Evolutionary conservation across 345 rosid species (phyloP).

Genomic region (Gossypium arboreum): DNA sequence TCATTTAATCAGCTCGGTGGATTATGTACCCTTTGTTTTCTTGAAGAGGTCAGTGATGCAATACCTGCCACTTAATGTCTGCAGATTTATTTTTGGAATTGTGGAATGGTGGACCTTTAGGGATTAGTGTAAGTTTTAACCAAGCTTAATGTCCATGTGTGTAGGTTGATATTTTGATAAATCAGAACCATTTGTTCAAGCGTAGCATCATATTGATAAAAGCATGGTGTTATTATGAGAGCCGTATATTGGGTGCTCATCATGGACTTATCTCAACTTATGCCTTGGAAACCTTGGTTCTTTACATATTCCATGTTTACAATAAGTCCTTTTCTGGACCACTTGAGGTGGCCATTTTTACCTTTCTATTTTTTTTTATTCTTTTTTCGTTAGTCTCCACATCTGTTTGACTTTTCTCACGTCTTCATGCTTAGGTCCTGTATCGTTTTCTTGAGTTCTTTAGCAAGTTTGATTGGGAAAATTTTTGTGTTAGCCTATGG

Average conservation of each 20-base stretch:
- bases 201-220: slow-evolving; percentile 92
- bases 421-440: no score
- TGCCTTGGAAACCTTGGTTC: slow-evolving; percentile 29
- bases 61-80: background rate
- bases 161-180: slow-evolving; percentile 85
- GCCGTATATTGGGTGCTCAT: slow-evolving; percentile 98
- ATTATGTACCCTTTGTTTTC: slow-evolving; percentile 96
- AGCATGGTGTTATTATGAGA: slow-evolving; percentile 99
- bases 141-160: slow-evolving; percentile 17
- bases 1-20: slow-evolving; percentile 99
- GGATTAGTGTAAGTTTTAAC: background rate
- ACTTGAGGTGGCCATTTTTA: slow-evolving; percentile 23
- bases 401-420: slow-evolving; percentile 15
- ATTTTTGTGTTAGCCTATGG: slow-evolving; percentile 92
- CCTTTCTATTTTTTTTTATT: slow-evolving; percentile 2
- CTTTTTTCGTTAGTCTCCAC: slow-evolving; percentile 13
- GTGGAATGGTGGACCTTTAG: background rate
- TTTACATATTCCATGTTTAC: no score
- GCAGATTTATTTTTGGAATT: slow-evolving; percentile 16
- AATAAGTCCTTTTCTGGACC: no score
- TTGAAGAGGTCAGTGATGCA: slow-evolving; percentile 72
- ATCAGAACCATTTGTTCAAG: slow-evolving; percentile 83
- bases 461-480: slow-evolving; percentile 27
- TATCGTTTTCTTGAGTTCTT: no score
- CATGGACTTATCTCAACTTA: slow-evolving; percentile 98